Conservation (phyloP, 768 basidiomycete species). For the Auriscalpium microsporum region DNA sequence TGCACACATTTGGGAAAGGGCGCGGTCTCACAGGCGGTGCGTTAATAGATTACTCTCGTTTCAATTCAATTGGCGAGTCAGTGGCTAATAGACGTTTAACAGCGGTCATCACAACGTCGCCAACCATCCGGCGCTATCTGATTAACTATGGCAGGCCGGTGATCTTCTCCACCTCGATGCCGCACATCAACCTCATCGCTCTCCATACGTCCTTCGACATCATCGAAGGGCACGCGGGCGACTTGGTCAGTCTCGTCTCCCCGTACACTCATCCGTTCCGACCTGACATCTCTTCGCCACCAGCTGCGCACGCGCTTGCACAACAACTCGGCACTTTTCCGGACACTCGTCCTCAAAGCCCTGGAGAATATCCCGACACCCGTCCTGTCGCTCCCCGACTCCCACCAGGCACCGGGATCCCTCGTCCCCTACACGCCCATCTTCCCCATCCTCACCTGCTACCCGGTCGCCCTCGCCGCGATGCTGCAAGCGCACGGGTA, state of each 20-base stretch:
- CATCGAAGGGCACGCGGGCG: slow-evolving; percentile 6
- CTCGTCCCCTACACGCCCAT: slow-evolving; percentile 4
- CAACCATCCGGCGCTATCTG: slow-evolving; percentile 7
- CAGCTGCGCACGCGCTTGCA: not conserved
- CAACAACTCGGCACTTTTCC: not conserved
- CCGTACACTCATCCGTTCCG: too few species aligned
- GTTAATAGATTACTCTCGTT: slow-evolving; percentile 8
- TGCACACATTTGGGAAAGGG: slow-evolving; percentile 50
- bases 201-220: slow-evolving; percentile 6
- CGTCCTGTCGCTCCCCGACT: not conserved
- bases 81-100: not conserved
- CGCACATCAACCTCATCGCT: slow-evolving; percentile 5
- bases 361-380: not conserved
- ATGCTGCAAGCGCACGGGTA: slow-evolving; percentile 10
- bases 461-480: slow-evolving; percentile 5
- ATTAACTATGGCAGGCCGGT: slow-evolving; percentile 4
- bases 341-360: not conserved
- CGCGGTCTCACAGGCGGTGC: slow-evolving; percentile 10
- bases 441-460: slow-evolving; percentile 7
- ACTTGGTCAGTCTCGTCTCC: slow-evolving; percentile 1
- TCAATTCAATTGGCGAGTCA: not conserved
- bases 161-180: slow-evolving; percentile 12
- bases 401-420: not conserved
- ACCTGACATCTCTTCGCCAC: not conserved
- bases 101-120: slow-evolving; percentile 12